Evolutionary conservation across 164 flowering plant genomes (phyloP).

Genomic region (Vitis vinifera): ASM3070453v1 NC_081810.1:7786501-7787000

Average conservation of each 20-base stretch:
- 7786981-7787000: slow-evolving; percentile 95
- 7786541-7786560: background rate
- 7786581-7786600: too few relatives aligned
- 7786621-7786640: too few relatives aligned
- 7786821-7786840: slow-evolving; percentile 84
- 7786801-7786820: slow-evolving; percentile 85
- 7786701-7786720: slow-evolving; percentile 34
- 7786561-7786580: background rate
- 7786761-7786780: slow-evolving; percentile 54
- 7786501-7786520: too few relatives aligned
- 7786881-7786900: slow-evolving; percentile 87
- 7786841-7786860: slow-evolving; percentile 78
- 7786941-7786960: slow-evolving; percentile 59
- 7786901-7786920: slow-evolving; percentile 59
- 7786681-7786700: background rate
- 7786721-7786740: slow-evolving; percentile 89
- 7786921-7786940: slow-evolving; percentile 32
- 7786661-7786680: background rate
- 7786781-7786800: slow-evolving; percentile 67
- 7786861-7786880: slow-evolving; percentile 75
- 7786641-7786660: background rate
- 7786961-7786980: slow-evolving; percentile 78
- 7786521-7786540: background rate
- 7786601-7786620: too few relatives aligned
- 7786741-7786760: slow-evolving; percentile 82